Base-by-base conservation (phyloP, 2,329 filamentous ascomycete genomes). In the Botrytis aclada region DNA sequence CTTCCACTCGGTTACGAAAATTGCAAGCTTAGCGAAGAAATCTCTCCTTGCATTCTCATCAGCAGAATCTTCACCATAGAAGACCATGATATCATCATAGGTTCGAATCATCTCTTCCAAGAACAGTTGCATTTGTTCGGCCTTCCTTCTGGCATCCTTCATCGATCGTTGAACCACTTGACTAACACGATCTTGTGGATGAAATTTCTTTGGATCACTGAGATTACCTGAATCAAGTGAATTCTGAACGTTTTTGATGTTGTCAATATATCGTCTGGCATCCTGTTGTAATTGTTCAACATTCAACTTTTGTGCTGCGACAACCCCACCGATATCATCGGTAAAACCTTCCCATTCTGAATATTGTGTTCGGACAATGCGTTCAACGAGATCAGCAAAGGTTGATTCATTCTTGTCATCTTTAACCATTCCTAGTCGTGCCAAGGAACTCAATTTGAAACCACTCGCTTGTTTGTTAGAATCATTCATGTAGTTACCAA, bases 401-500 rank as follows among this genome's bases (percentile, higher is more conserved):
- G 94, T 98, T 1, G 94, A 95, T 82, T 98, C 93, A 82, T 99
- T 99, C 87, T 98, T 98, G 85, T 97, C 94, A 81, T 99, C 96
- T 84, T 99, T 99, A 80, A 98, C 93, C 95, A 99, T 98, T 74
- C 92, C 95, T 72, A 99, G 86, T 72, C 96, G 90, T 41, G 93
- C 93, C 66, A 99, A 90, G 9, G 96, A 98, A 80, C 94, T 96
- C 22, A 99, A 89, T 85, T 99, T 99, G 90, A 99, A 99, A 75
- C 96, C 96, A 73, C 92, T 93, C 6, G 96, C 96, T 84, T 98
- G 96, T 85, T 99, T 99, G 84, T 98, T 98, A 72, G 95, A 92
- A 81, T 98, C 96, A 85, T 99, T 99, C 96, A 99, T 99, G 87
- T 97, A 99, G 83, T 99, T 99, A 82, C 96, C 96, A 80, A 99